Conservation (phyloP, 495 filamentous ascomycete species). For the Penicillium ochrochloron region DNA sequence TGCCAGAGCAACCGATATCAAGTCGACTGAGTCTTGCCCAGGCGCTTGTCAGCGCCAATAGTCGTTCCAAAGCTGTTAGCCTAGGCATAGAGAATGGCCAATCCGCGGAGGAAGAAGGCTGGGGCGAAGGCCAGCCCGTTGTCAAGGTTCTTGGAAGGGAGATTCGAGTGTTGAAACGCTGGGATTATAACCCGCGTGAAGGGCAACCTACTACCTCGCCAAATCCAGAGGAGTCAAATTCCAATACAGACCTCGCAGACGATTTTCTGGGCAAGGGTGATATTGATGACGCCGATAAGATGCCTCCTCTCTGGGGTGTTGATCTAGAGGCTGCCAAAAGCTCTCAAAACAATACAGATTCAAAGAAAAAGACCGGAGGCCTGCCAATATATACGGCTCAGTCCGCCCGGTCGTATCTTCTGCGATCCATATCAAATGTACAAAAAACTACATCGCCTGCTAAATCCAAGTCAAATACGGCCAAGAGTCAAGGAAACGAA, state of each 20-base stretch:
- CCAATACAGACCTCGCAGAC: neutral
- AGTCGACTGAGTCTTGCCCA: constrained; percentile 79
- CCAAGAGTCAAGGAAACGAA: constrained; percentile 60
- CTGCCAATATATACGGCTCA: constrained; percentile 73
- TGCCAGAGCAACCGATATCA: constrained; percentile 82
- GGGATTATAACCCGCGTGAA: constrained; percentile 72
- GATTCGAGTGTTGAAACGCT: constrained; percentile 72
- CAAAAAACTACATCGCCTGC: constrained; percentile 4
- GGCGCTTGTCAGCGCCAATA: constrained; percentile 78
- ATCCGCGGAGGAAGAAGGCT: constrained; percentile 71
- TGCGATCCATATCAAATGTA: constrained; percentile 37
- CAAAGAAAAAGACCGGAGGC: constrained; percentile 20
- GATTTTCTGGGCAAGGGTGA: constrained; percentile 23
- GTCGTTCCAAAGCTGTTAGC: constrained; percentile 72
- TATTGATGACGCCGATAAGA: constrained; percentile 20
- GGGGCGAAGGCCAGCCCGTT: constrained; percentile 74
- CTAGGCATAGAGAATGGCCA: constrained; percentile 70
- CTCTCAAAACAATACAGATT: constrained; percentile 30
- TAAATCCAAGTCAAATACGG: constrained; percentile 33
- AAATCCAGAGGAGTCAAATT: neutral
- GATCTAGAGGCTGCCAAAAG: constrained; percentile 70
- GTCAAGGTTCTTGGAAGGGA: constrained; percentile 73
- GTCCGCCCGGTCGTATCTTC: constrained; percentile 50
- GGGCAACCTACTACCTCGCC: constrained; percentile 32
- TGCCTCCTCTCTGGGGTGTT: constrained; percentile 73